Evolutionary conservation across 108 stramenopile species (phyloP), one percentile per base, ranked within the genome.

Genomic region (Nitzschia sp.): DNA sequence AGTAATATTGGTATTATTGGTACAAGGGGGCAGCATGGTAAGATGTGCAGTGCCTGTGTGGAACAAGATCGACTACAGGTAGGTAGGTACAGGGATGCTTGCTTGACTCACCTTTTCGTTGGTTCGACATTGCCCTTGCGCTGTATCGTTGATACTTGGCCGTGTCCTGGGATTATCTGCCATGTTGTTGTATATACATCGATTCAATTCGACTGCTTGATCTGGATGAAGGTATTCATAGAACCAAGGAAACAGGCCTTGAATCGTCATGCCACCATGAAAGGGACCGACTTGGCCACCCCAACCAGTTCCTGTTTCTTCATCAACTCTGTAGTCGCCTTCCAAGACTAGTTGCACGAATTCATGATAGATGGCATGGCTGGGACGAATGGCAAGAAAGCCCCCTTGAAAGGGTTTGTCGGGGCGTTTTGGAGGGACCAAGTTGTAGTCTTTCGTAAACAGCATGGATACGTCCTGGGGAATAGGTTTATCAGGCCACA

Each of bases 131-230:
- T 54, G 53, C 38, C 85, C 86, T 26, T 56, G 59, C 24, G 77
- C 80, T 21, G 71, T 60, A 60, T 85, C 84, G 64, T 85, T 80
- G 34, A 43, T 67, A 9, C 77, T 74, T 41, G 63, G 63, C 25
- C 79, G 59, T 19, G 72, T 76, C 17, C 77, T 70, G 69, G 83
- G 95, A 55, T 86, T 79, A 56, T 96, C 93, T n/a, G 70, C 81
- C 95, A 97, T 96, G 67, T 85, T 80, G 75, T 97, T 97, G 76
- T 90, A 95, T 26, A 79, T 69, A 65, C 97, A 97, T 56, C 92
- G 85, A 79, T 89, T 89, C 68, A 92, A 69, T 68, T 90, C 91
- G 8, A 89, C 83, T 6, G 77, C 80, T 24, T 78, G 70, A 14
- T 77, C 77, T 3, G 84, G 85, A 51, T 86, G 79, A 17, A 78